A percentile compares a stretch with the other conserved stretches of the same genome.
Conservation (phyloP, 2,329 filamentous ascomycete species). For the Fusarium liriodendri region DNA sequence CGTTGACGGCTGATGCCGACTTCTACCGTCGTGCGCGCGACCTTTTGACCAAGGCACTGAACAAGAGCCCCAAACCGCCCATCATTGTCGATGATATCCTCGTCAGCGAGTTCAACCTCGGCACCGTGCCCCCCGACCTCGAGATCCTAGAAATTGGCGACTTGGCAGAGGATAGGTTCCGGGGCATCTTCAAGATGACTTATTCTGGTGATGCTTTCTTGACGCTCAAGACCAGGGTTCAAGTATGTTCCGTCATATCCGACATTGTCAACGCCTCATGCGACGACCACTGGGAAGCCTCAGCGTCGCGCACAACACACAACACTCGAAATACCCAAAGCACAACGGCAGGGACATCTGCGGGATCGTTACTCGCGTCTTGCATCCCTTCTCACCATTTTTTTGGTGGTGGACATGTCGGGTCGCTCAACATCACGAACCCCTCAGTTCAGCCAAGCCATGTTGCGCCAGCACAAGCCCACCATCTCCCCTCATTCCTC, state of each 20-base stretch:
- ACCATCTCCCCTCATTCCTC: conserved; percentile 2
- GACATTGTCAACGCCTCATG: background rate
- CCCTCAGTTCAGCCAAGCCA: conserved; percentile 3
- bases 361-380: background rate
- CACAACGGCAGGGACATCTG: background rate
- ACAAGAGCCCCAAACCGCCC: conserved; percentile 97
- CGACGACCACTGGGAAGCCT: conserved; percentile 7
- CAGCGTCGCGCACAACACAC: background rate
- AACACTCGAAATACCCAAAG: conserved; percentile 2
- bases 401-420: background rate
- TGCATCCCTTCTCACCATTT: background rate
- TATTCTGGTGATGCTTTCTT: conserved; percentile 96
- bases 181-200: conserved; percentile 99
- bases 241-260: conserved; percentile 66
- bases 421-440: background rate
- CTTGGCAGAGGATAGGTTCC: conserved; percentile 94
- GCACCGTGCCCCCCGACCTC: conserved; percentile 91
- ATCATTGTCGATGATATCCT: conserved; percentile 99
- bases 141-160: conserved; percentile 99
- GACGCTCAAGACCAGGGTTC: conserved; percentile 94
- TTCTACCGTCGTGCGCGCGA: conserved; percentile 93
- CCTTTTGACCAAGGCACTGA: conserved; percentile 92
- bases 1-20: conserved; percentile 91
- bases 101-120: conserved; percentile 96
- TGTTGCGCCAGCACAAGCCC: conserved; percentile 8